phyloP scores from a whole-genome alignment of 192 early-diverging fungal genomes.

The Helicostylum pulchrum region DNA sequence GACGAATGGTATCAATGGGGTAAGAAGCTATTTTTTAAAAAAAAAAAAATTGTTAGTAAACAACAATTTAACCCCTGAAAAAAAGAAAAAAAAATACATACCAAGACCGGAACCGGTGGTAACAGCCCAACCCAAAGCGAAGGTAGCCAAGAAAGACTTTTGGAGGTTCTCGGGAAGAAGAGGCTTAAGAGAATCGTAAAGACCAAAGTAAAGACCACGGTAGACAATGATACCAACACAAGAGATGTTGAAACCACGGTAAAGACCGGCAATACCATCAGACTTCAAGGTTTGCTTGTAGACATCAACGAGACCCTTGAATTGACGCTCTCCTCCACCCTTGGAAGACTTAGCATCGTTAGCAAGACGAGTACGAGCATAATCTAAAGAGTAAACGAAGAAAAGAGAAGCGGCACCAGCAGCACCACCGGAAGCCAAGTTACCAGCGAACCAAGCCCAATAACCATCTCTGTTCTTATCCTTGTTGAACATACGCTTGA shows the following conservation, averaged over 20 bases:
- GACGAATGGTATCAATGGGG: conserved; percentile 97
- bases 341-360: conserved; percentile 77
- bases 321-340: conserved; percentile 82
- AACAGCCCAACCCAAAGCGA: conserved; percentile 59
- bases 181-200: conserved; percentile 68
- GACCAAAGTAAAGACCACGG: conserved; percentile 80
- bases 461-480: conserved; percentile 68
- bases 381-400: conserved; percentile 96
- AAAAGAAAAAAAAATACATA: conserved; percentile 16
- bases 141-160: conserved; percentile 40
- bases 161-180: conserved; percentile 29
- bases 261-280: conserved; percentile 90
- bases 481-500: conserved; percentile 89
- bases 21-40: conserved; percentile 66
- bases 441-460: conserved; percentile 83
- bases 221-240: conserved; percentile 88
- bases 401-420: conserved; percentile 86
- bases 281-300: conserved; percentile 77
- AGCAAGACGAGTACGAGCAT: conserved; percentile 96
- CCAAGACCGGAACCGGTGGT: conserved; percentile 81
- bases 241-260: conserved; percentile 93
- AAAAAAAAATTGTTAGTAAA: background rate
- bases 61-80: background rate
- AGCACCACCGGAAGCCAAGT: conserved; percentile 91
- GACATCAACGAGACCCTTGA: conserved; percentile 83